Evolutionary conservation across 78 protist genomes (phyloP).

Genomic region (Planoprotostelium fungivorum): DNA sequence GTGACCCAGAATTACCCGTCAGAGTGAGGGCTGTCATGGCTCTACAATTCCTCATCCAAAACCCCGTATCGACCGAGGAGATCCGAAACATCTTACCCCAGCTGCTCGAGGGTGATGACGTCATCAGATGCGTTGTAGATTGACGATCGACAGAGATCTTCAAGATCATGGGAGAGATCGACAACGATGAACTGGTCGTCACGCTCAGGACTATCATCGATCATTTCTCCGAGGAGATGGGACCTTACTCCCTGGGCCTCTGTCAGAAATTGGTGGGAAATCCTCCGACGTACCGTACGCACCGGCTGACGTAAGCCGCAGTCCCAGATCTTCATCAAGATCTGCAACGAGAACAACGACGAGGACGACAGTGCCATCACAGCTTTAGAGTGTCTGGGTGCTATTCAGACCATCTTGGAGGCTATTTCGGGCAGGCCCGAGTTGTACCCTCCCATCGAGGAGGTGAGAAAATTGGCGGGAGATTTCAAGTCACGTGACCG

Average conservation of each 20-base stretch:
- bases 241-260: constrained; percentile 32
- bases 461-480: not conserved
- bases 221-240: constrained; percentile 46
- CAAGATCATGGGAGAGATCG: constrained; percentile 54
- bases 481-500: not conserved
- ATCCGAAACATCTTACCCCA: constrained; percentile 39
- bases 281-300: not conserved
- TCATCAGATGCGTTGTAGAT: not conserved
- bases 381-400: constrained; percentile 18
- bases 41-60: constrained; percentile 38
- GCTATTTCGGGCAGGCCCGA: constrained; percentile 38
- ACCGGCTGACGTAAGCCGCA: not conserved
- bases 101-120: constrained; percentile 21
- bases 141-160: constrained; percentile 18
- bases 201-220: constrained; percentile 46
- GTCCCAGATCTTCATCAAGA: constrained; percentile 20
- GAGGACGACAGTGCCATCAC: constrained; percentile 9
- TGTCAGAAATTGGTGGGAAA: not conserved
- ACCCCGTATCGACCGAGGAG: constrained; percentile 22
- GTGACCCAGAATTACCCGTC: constrained; percentile 66
- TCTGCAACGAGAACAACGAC: constrained; percentile 5
- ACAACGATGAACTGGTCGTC: constrained; percentile 52
- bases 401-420: constrained; percentile 5
- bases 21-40: constrained; percentile 53
- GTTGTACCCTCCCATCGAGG: constrained; percentile 23